Conservation (phyloP, 805 yeast species). For the Ogataea wickerhamii region DNA sequence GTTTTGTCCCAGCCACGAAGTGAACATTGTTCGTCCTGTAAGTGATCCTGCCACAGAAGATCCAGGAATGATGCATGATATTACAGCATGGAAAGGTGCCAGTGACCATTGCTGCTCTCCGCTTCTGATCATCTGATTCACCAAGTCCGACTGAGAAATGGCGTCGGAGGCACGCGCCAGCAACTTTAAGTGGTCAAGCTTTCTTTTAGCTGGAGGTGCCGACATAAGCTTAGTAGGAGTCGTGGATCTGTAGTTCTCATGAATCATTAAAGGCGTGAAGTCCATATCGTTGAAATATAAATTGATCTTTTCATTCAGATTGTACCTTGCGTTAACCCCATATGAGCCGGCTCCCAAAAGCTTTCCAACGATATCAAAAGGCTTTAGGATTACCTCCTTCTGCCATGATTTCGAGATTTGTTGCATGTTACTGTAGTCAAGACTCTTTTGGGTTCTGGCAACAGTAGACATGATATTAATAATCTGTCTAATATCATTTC, state of each 20-base stretch:
- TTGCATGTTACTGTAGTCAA: conserved; percentile 62
- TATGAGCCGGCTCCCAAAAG: conserved; percentile 60
- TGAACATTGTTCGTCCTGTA: conserved; percentile 68
- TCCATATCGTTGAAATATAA: conserved; percentile 92
- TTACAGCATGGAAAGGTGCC: conserved; percentile 84
- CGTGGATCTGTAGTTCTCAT: conserved; percentile 81
- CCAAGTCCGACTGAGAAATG: conserved; percentile 79
- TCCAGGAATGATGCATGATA: conserved; percentile 81
- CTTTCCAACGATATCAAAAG: conserved; percentile 81
- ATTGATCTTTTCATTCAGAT: conserved; percentile 78
- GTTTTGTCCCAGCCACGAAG: conserved; percentile 87
- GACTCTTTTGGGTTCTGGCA: conserved; percentile 62
- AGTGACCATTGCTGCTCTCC: conserved; percentile 93
- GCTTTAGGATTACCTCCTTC: conserved; percentile 85
- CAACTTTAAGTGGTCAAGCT: conserved; percentile 53
- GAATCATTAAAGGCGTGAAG: conserved; percentile 92
- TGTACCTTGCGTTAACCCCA: conserved; percentile 46
- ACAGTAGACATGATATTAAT: conserved; percentile 85
- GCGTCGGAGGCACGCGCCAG: conserved; percentile 81
- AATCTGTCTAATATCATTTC: conserved; percentile 91
- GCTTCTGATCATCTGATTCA: conserved; percentile 79
- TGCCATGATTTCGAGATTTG: conserved; percentile 72
- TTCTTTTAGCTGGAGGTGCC: conserved; percentile 30
- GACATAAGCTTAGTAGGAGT: conserved; percentile 42
- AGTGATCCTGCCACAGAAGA: conserved; percentile 69